Evolutionary conservation across 177 flowering plant genomes (phyloP), one percentile per base, ranked within the genome.

Genomic region (Tripterygium wilfordii): DNA sequence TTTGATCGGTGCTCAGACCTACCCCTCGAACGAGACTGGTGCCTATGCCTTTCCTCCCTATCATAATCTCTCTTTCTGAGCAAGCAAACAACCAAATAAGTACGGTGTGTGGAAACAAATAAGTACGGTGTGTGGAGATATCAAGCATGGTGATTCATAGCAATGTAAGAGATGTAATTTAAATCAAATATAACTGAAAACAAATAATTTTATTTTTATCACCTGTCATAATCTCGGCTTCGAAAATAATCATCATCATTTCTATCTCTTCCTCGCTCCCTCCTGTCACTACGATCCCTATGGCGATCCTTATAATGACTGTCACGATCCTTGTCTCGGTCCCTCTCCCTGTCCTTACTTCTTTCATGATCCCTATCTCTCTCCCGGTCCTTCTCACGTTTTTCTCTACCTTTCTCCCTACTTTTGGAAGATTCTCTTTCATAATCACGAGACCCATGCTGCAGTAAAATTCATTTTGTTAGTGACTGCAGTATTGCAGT

Each of bases 41-140:
- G 84, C 14, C 77, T 66, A 46, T 62, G 85, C 54, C 86, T 67
- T 8, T 77, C 83, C 41, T 82, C 95, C n/a, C 70, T 78, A 24
- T 85, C 90, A 63, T 63, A 67, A 58, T 85, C 95, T 50, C 75
- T 78, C 16, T 70, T 69, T 61, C 96, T 88, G 61, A n/a, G n/a
- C n/a, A n/a, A n/a, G n/a, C n/a, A n/a, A n/a, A n/a, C n/a, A n/a
- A n/a, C n/a, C n/a, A n/a, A n/a, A n/a, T n/a, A n/a, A n/a, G n/a
- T n/a, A n/a, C n/a, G n/a, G n/a, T n/a, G n/a, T 30, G 33, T 28
- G 2, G 31, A 29, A n/a, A 40, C 26, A n/a, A 31, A 40, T 6
- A 7, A 30, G 8, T 7, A 6, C 8, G 7, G 12, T 12, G 12
- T 30, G 12, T 30, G 12, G n/a, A n/a, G n/a, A n/a, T n/a, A n/a